phyloP scores from a whole-genome alignment of 257 asterid genomes.

The Solanum habrochaites region DNA sequence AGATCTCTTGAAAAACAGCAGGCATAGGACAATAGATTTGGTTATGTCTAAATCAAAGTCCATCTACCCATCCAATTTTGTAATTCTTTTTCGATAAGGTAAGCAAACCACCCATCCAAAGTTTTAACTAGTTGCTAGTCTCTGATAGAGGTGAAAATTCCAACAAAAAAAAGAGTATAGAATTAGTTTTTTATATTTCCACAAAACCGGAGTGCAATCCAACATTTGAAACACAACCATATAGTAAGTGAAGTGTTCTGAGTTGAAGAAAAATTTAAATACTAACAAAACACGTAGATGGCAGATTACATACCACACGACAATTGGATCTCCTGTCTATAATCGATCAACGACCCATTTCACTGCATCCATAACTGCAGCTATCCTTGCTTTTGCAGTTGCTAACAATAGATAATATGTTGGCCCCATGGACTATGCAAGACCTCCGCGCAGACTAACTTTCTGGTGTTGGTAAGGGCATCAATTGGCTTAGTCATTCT shows the following conservation, averaged over 20 bases:
- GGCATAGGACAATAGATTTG: neutral
- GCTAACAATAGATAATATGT: slow-evolving; percentile 78
- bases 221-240: neutral
- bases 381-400: slow-evolving; percentile 93
- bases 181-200: neutral
- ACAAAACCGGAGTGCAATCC: neutral
- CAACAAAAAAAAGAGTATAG: neutral
- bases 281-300: neutral
- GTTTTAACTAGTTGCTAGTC: neutral
- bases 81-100: neutral
- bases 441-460: slow-evolving; percentile 95
- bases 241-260: neutral
- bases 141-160: neutral
- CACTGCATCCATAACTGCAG: slow-evolving; percentile 76
- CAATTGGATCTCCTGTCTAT: slow-evolving; percentile 78
- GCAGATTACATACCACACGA: slow-evolving; percentile 55
- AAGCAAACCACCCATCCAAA: neutral
- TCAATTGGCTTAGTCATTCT: neutral
- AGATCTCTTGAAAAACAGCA: neutral
- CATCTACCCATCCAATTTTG: neutral
- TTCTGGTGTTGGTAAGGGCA: slow-evolving; percentile 31
- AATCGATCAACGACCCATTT: slow-evolving; percentile 83
- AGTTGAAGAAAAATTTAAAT: neutral
- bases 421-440: slow-evolving; percentile 98
- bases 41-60: neutral